Conservation (phyloP, 257 asterid species). For the Eucommia ulmoides region DNA sequence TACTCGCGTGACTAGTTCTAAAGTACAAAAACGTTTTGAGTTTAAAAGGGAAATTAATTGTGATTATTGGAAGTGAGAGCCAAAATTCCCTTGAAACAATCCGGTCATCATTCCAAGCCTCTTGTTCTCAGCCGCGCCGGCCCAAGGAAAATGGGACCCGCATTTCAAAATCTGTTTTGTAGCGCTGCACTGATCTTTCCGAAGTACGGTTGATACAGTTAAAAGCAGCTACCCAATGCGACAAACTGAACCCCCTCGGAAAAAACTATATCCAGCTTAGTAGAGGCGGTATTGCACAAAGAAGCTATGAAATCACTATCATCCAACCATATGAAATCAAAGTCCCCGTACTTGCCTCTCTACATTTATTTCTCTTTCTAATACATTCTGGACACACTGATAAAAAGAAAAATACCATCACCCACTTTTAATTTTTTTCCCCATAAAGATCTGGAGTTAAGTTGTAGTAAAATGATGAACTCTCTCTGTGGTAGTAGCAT, state of each 20-base stretch:
- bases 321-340: conserved; percentile 16
- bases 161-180: not conserved
- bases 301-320: conserved; percentile 18
- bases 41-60: no score
- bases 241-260: not conserved
- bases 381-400: conserved; percentile 7
- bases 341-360: conserved; percentile 10
- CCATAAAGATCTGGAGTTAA: not conserved
- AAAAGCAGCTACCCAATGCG: not conserved
- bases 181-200: conserved; percentile 2
- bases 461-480: conserved; percentile 12
- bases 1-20: no score
- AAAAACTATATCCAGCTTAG: not conserved
- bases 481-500: conserved; percentile 17
- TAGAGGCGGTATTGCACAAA: not conserved
- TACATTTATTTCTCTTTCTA: no score
- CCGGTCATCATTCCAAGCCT: no score
- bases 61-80: no score
- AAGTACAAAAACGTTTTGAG: no score
- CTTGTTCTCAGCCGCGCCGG: conserved; percentile 33
- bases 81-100: no score
- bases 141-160: conserved; percentile 34
- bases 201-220: not conserved
- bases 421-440: not conserved
- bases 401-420: conserved; percentile 12